Evolutionary conservation across 208 protist genomes (phyloP).

Genomic region (Leishmania gerbilli): DNA sequence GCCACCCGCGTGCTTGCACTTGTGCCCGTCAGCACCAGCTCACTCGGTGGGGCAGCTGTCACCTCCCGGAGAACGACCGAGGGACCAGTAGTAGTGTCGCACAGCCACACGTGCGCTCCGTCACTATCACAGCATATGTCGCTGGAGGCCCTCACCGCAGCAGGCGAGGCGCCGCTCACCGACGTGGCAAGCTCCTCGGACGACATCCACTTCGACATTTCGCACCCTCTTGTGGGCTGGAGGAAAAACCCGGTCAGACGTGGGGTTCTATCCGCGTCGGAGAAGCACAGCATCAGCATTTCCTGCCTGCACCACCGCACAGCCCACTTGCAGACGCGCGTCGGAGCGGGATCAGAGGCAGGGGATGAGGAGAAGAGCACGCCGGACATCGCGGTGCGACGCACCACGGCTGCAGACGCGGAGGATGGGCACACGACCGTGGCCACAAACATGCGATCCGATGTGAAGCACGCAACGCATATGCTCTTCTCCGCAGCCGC

Average conservation of each 20-base stretch:
- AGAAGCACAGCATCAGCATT: conserved; percentile 29
- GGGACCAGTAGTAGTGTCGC: conserved; percentile 34
- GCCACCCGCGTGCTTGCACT: conserved; percentile 30
- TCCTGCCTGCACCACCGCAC: conserved; percentile 42
- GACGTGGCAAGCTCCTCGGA: conserved; percentile 2
- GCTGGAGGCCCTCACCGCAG: conserved; percentile 5
- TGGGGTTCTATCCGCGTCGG: background rate
- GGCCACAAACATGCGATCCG: conserved; percentile 16
- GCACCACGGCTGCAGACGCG: conserved; percentile 23
- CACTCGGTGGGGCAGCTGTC: conserved; percentile 2
- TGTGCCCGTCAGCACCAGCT: conserved; percentile 29
- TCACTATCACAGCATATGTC: conserved; percentile 36
- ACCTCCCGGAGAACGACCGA: conserved; percentile 36
- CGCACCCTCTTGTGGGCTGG: conserved; percentile 8
- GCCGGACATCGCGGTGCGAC: conserved; percentile 21
- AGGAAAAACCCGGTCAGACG: conserved; percentile 21
- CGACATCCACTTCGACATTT: conserved; percentile 12
- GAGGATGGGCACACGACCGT: conserved; percentile 16
- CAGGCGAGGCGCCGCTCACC: conserved; percentile 20
- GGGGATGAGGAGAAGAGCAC: conserved; percentile 23
- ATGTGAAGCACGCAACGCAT: conserved; percentile 20
- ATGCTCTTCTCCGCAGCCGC: conserved; percentile 13
- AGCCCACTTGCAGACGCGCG: conserved; percentile 20
- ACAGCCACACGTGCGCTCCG: conserved; percentile 36
- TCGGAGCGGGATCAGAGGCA: background rate